These are phyloP conservation scores for Mortierella sp. DNA, from an alignment of 371 early-diverging fungal genomes.

Conservation along the genomic window DNA sequence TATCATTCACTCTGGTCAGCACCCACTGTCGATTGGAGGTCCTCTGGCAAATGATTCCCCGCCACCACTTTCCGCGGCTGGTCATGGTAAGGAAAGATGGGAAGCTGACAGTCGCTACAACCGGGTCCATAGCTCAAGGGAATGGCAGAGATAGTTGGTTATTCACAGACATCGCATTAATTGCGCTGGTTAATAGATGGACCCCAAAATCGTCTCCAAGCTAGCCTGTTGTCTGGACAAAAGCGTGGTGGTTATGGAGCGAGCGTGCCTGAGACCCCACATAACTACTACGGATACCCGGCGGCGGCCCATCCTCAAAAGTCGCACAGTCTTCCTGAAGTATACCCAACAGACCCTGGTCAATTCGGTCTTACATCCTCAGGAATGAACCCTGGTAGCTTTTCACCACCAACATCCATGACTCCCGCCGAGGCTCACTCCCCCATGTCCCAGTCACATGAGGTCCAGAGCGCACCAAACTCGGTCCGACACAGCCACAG, in stretches of 20 bases:
- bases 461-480: conserved; percentile 13
- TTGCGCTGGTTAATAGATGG: conserved; percentile 13
- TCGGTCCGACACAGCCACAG: conserved; percentile 19
- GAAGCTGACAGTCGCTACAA: not conserved
- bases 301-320: conserved; percentile 14
- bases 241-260: conserved; percentile 35
- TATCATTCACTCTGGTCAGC: conserved; percentile 37
- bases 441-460: conserved; percentile 31
- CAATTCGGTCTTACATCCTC: conserved; percentile 22
- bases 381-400: conserved; percentile 29
- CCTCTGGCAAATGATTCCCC: conserved; percentile 42
- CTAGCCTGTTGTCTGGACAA: conserved; percentile 26
- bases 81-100: conserved; percentile 25
- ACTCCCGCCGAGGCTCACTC: conserved; percentile 36
- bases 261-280: conserved; percentile 12
- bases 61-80: conserved; percentile 25
- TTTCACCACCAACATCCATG: conserved; percentile 41
- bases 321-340: conserved; percentile 16
- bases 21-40: conserved; percentile 39
- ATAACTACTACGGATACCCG: conserved; percentile 20
- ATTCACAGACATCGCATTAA: not conserved
- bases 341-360: conserved; percentile 23
- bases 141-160: no score
- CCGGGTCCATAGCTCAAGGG: no score
- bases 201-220: conserved; percentile 20